Evolutionary conservation across 768 basidiomycete species (phyloP), one percentile per base, ranked within the genome.

Genomic region (Lentinula guzmanii): DNA sequence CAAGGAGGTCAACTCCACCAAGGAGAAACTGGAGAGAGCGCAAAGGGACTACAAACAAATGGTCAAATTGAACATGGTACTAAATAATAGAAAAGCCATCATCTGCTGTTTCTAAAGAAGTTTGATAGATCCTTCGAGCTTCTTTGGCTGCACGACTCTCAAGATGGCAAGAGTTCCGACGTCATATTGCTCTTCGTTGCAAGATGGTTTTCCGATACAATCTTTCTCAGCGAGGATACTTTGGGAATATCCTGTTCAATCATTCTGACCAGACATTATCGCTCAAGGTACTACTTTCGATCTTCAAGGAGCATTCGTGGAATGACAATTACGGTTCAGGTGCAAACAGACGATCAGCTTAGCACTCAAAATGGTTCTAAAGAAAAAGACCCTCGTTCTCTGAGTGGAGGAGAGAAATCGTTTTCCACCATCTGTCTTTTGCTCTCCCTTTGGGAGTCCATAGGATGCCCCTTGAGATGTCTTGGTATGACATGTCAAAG

Each of bases 351-450:
- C 59, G 92, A 94, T 65, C 85, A 88, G 67, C 76, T 80, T 13
- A 76, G 78, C 34, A 86, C 86, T 0, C 86, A 88, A 71, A 81
- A 77, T 3, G 74, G 65, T 31, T 67, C 70, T 24, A 78, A 82
- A 37, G 90, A 93, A 66, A 93, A 93, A 72, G 91, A 95, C 68
- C 90, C 93, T 3, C 86, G 86, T 41, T 89, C 90, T 34, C 79
- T 95, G 16, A 93, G 91, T 65, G 95, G 95, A 52, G 95, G 96
- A 42, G 96, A 98, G 72, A 96, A 97, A 73, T 95, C 93, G 6
- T 99, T 97, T 75, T 91, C 95, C 5, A 98, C 96, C 0, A 93
- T 98, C 64, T 95, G 94, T 66, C 73, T 99, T 56, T 77, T 99
- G 52, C 77, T 98, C n/a, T 88, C 97, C 4, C 79, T 99, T 50